Base-by-base conservation (phyloP, 2,329 filamentous ascomycete genomes). In the Aspergillus spinulosporus region DNA sequence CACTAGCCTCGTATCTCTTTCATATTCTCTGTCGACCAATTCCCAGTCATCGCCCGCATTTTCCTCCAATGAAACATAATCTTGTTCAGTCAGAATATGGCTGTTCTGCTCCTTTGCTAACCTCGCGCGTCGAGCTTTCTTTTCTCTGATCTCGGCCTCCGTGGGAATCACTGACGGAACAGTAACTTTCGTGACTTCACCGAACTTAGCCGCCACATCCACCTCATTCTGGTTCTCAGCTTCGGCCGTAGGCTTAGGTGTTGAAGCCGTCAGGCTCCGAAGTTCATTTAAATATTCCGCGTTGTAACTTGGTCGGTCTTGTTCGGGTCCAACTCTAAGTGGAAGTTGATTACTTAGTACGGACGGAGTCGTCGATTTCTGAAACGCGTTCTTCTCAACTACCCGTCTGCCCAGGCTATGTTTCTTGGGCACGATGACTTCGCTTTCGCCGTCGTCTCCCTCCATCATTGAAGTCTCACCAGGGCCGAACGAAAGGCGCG, bases 241-340 rank as follows among this genome's bases (percentile, higher is more conserved):
- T 12, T 72, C 66, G 5, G 68, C 64, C 8, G 55, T 59, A 6
- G 59, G 82, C 60, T 84, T 87, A 0, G 92, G 92, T 0, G 89
- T 92, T 26, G 87, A 90, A 0, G 91, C 92, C 0, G 92, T 97
- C 9, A 90, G 92, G 57, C 86, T 88, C 60, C 91, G 90, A 11
- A 99, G 80, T 70, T 96, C 90, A 34, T 89, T 86, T 15, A 99
- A 80, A 62, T 93, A 90, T 64, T 95, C 90, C 67, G 89, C 89
- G 76, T 84, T 95, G 71, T 99, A 97, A 57, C 78, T 88, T 0
- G 91, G 92, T 37, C 88, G 80, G 50, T 87, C 87, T 12, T 88
- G 85, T 11, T 89, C 86, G 11, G 85, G 82, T 4, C 79, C 76
- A 0, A 83, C 79, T 5, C 85, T 80, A 54, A 84, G 71, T 0